Evolutionary conservation across 345 rosid genomes (phyloP).

Genomic region (Gossypium stocksii): DNA sequence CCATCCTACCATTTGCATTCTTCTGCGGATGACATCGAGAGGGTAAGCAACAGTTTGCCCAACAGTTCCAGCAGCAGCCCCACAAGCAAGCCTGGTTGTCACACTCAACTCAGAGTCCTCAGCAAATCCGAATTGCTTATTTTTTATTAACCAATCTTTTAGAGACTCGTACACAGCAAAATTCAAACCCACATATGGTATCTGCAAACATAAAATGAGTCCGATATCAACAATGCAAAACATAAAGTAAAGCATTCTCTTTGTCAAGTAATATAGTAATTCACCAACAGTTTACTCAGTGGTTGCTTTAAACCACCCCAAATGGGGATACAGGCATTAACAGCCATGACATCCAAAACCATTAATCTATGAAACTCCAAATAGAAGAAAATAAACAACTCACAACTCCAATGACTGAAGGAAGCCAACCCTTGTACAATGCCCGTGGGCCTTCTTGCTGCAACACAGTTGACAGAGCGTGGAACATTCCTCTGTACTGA

Average conservation of each 20-base stretch:
- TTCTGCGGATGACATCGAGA: slow-evolving; percentile 91
- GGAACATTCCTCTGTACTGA: slow-evolving; percentile 89
- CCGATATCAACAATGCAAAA: background rate
- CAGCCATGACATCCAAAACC: background rate
- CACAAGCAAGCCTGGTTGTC: slow-evolving; percentile 87
- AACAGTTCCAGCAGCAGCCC: slow-evolving; percentile 94
- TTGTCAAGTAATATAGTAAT: background rate
- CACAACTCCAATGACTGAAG: slow-evolving; percentile 99
- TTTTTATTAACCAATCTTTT: slow-evolving; percentile 75
- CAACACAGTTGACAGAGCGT: slow-evolving; percentile 82
- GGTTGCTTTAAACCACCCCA: background rate
- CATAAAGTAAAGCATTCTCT: slow-evolving; percentile 9
- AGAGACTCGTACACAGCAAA: slow-evolving; percentile 96
- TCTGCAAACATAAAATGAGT: slow-evolving; percentile 39
- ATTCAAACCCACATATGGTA: slow-evolving; percentile 96
- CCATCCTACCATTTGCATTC: slow-evolving; percentile 99
- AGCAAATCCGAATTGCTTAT: slow-evolving; percentile 58
- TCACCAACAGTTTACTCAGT: background rate
- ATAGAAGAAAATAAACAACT: slow-evolving; percentile 25
- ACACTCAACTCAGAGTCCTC: slow-evolving; percentile 73
- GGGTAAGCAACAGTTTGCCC: slow-evolving; percentile 99
- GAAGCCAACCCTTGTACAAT: slow-evolving; percentile 97
- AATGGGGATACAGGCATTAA: background rate
- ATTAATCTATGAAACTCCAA: background rate
- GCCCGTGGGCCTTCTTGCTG: slow-evolving; percentile 96